These are phyloP conservation scores for Spencermartinsiella ligniputridi DNA, from an alignment of 1,139 yeast genomes.

Conservation along the genomic window DNA sequence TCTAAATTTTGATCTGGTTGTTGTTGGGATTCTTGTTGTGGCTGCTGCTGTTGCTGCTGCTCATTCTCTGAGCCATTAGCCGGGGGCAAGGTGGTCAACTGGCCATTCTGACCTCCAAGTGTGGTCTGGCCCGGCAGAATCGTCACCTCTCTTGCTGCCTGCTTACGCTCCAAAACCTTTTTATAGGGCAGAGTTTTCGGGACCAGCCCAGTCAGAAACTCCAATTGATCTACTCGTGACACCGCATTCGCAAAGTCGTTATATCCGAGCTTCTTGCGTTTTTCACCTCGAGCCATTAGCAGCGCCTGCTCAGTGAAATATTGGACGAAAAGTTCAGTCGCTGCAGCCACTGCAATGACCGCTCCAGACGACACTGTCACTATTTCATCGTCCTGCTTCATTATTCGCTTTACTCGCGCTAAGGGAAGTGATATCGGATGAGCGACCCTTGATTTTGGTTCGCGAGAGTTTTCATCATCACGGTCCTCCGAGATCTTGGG, in stretches of 20 bases:
- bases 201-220: conserved; percentile 47
- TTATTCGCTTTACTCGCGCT: conserved; percentile 74
- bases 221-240: conserved; percentile 57
- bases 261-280: conserved; percentile 66
- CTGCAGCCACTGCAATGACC: conserved; percentile 77
- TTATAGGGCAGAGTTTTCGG: conserved; percentile 31
- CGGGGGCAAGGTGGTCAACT: conserved; percentile 1
- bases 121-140: conserved; percentile 14
- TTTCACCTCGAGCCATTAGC: conserved; percentile 61
- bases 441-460: too few species aligned
- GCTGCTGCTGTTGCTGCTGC: background rate
- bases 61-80: background rate
- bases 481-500: too few species aligned
- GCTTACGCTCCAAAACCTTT: conserved; percentile 12
- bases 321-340: conserved; percentile 81
- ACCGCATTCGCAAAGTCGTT: conserved; percentile 76
- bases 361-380: conserved; percentile 72
- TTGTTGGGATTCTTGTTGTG: background rate
- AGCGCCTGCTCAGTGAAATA: conserved; percentile 78
- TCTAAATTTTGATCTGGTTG: background rate
- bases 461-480: background rate
- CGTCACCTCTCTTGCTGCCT: conserved; percentile 2
- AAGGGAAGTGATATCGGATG: conserved; percentile 48
- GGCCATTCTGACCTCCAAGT: conserved; percentile 3
- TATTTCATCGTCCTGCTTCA: conserved; percentile 83